Evolutionary conservation across 73 alveolate species (phyloP).

Genomic region (Paramecium biaurelia): DNA sequence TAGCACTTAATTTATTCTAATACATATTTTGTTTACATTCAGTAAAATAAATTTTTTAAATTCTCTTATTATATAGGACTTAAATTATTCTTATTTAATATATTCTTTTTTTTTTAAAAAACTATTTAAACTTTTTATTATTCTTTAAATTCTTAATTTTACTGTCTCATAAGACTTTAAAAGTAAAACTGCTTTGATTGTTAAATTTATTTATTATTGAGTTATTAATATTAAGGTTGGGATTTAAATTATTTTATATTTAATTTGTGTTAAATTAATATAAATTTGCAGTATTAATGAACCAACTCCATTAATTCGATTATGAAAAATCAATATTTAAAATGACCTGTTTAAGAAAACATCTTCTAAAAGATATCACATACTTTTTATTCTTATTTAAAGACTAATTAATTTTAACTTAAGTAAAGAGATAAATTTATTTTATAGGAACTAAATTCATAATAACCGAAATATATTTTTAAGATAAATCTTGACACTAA

Average conservation of each 20-base stretch:
- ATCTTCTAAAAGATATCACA: neutral
- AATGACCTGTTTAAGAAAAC: neutral
- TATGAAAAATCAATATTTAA: neutral
- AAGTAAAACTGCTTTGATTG: too few relatives aligned
- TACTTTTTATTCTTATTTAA: neutral
- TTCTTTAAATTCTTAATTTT: neutral
- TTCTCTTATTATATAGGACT: too few relatives aligned
- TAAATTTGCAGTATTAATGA: neutral
- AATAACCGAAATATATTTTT: conserved; percentile 16
- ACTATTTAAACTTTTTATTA: neutral
- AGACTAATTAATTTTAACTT: neutral
- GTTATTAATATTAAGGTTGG: neutral
- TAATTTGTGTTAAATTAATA: neutral
- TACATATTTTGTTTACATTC: neutral
- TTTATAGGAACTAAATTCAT: neutral
- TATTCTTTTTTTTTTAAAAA: neutral
- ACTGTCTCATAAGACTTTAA: too few relatives aligned
- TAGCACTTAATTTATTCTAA: neutral
- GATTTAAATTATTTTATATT: neutral
- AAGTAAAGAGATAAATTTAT: neutral
- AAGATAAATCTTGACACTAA: neutral
- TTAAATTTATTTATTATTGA: neutral
- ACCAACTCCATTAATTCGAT: neutral
- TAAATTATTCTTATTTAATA: neutral
- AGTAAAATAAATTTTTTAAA: neutral